phyloP scores from a whole-genome alignment of 148 eudicot species.

The Rhododendron griersonianum region DNA sequence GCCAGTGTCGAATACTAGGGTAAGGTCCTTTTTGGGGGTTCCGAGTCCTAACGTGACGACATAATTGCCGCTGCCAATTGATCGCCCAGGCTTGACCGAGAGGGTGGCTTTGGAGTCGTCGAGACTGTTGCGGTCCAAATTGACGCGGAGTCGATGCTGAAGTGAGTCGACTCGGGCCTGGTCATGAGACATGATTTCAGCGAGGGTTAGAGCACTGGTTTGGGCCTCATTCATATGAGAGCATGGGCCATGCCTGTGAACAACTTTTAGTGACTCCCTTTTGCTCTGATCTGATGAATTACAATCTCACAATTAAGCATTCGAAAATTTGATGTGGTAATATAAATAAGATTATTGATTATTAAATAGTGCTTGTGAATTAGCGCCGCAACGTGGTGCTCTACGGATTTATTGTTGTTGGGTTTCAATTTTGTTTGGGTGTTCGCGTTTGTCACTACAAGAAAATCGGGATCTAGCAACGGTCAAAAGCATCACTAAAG shows the following conservation, averaged over 20 bases:
- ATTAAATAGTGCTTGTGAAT: no score
- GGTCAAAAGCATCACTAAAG: no score
- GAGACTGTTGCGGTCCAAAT: neutral
- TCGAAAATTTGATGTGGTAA: no score
- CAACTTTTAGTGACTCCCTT: slow-evolving; percentile 40
- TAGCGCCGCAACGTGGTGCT: no score
- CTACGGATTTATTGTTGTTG: no score
- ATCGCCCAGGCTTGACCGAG: slow-evolving; percentile 45
- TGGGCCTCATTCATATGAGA: slow-evolving; percentile 7
- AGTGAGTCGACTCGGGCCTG: slow-evolving; percentile 60
- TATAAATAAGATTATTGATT: no score
- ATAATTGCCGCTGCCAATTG: slow-evolving; percentile 57
- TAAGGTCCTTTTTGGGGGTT: slow-evolving; percentile 47
- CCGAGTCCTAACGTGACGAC: slow-evolving; percentile 58
- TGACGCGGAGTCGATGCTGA: slow-evolving; percentile 22
- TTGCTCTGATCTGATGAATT: slow-evolving; percentile 13
- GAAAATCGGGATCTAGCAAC: no score
- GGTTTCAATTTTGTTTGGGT: no score
- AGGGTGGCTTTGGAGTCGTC: slow-evolving; percentile 18
- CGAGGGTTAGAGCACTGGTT: slow-evolving; percentile 15
- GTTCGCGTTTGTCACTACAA: no score
- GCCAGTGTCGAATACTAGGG: slow-evolving; percentile 69
- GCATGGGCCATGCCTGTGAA: slow-evolving; percentile 69
- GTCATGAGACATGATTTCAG: slow-evolving; percentile 47
- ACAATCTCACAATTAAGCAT: neutral